Base-by-base conservation (phyloP, 176 grass and related monocot genomes). In the Echinochloa phyllopogon region DNA sequence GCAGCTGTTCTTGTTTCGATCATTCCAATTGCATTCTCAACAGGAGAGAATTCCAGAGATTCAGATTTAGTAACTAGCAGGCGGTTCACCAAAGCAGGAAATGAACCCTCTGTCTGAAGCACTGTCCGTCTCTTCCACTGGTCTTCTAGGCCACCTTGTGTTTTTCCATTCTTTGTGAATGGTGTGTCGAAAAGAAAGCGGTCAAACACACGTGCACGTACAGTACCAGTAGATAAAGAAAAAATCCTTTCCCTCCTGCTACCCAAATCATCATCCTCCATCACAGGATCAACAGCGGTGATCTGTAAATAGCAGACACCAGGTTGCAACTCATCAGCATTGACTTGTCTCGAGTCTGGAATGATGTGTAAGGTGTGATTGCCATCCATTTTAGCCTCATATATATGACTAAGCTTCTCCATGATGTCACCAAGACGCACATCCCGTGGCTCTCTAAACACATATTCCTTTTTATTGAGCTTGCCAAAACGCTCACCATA, bases 21-120 rank as follows among this genome's bases (percentile, higher is more conserved):
- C 96, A 99, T 99, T 83, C 96, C 96, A 81, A 99, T 99, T 2
- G 96, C 96, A 78, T 99, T 99, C 70, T 99, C 96, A 1, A 99
- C 96, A 60, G 96, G 96, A 55, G 96, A 99, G 45, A 99, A 99
- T 84, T 99, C 96, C 39, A 99, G 77, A 37, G 93, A 96, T 83
- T 99, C 96, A n/a, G 91, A 95, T 65, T 96, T 96, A 60, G 75
- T 91, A 21, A 99, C 96, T 63, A 90, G 76, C 79, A 99, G 78
- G 8, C 96, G 88, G 83, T 99, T 99, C 66, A 99, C 91, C 71
- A 99, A 60, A 87, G 96, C 89, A 49, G 96, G 96, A 90, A 99
- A 99, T 48, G 96, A 95, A 24, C 96, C 96, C 69, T 95, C 89
- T 25, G 93, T 99, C 80, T 94, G 89, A 12, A 99, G 91, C 27